Evolutionary conservation across 495 filamentous ascomycete species (phyloP).

Genomic region (Penicillium fimorum): DNA sequence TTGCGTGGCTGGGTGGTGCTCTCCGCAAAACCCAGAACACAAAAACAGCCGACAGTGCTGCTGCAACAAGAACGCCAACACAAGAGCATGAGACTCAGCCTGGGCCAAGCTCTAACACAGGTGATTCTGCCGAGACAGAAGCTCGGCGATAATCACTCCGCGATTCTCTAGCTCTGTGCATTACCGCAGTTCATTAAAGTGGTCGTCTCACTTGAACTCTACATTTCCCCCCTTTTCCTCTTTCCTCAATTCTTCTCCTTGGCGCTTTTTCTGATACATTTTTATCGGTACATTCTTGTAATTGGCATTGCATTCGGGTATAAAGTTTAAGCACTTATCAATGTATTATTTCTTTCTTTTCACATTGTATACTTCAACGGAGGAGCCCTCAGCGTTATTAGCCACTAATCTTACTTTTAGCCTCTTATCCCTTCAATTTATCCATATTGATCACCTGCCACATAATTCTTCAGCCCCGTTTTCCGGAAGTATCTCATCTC

Average conservation of each 20-base stretch:
- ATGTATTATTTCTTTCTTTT: slow-evolving; percentile 6
- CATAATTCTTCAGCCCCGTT: background rate
- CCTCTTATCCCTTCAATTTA: slow-evolving; percentile 11
- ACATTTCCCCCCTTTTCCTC: slow-evolving; percentile 12
- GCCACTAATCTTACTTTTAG: slow-evolving; percentile 4
- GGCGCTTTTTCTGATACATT: slow-evolving; percentile 4
- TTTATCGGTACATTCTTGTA: slow-evolving; percentile 20
- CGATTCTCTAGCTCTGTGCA: background rate
- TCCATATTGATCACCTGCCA: background rate
- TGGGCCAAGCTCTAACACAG: background rate
- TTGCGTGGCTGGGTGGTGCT: slow-evolving; percentile 46
- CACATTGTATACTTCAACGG: slow-evolving; percentile 1
- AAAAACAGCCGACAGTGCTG: slow-evolving; percentile 15
- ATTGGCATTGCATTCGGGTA: slow-evolving; percentile 29
- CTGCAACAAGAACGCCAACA: slow-evolving; percentile 19
- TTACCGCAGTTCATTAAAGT: slow-evolving; percentile 18
- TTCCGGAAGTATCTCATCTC: background rate
- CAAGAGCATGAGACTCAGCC: slow-evolving; percentile 7
- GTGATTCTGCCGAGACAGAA: slow-evolving; percentile 8
- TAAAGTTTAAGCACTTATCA: slow-evolving; percentile 19
- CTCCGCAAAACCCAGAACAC: slow-evolving; percentile 15
- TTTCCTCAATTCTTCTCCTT: slow-evolving; percentile 1
- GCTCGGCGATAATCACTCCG: slow-evolving; percentile 13
- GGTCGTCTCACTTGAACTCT: slow-evolving; percentile 25
- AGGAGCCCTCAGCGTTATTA: background rate